Evolutionary conservation across 129 eudicot species (phyloP).

Genomic region (Chrysanthemum makinoi): DNA sequence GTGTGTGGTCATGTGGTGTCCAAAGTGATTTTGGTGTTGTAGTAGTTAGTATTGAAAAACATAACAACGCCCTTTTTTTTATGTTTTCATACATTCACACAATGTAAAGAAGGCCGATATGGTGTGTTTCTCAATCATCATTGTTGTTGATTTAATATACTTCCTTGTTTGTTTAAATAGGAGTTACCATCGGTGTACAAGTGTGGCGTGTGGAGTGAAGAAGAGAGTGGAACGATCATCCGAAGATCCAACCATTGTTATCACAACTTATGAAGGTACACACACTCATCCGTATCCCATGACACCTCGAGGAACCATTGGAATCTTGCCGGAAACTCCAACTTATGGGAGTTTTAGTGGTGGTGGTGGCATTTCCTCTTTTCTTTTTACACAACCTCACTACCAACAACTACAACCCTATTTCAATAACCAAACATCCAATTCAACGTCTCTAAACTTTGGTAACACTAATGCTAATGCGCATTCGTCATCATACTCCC

Average conservation of each 20-base stretch:
- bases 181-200: constrained; percentile 98
- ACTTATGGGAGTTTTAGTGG: constrained; percentile 31
- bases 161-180: constrained; percentile 27
- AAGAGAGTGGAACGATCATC: constrained; percentile 90
- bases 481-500: constrained; percentile 26
- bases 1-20: too few relatives aligned
- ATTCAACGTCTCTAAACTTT: constrained; percentile 35
- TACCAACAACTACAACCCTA: constrained; percentile 38
- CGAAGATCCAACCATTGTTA: constrained; percentile 75
- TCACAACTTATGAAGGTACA: constrained; percentile 89
- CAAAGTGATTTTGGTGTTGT: too few relatives aligned
- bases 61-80: background rate
- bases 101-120: constrained; percentile 2
- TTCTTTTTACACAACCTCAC: constrained; percentile 39
- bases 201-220: constrained; percentile 84
- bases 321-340: constrained; percentile 40
- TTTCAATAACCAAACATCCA: constrained; percentile 43
- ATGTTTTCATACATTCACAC: constrained; percentile 21
- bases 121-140: background rate
- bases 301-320: constrained; percentile 70
- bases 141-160: background rate
- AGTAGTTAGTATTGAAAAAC: background rate
- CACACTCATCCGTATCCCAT: constrained; percentile 87
- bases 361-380: constrained; percentile 38
- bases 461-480: constrained; percentile 27